Base-by-base conservation (phyloP, 306 rosid species). In the Gillenia trifoliata region DNA sequence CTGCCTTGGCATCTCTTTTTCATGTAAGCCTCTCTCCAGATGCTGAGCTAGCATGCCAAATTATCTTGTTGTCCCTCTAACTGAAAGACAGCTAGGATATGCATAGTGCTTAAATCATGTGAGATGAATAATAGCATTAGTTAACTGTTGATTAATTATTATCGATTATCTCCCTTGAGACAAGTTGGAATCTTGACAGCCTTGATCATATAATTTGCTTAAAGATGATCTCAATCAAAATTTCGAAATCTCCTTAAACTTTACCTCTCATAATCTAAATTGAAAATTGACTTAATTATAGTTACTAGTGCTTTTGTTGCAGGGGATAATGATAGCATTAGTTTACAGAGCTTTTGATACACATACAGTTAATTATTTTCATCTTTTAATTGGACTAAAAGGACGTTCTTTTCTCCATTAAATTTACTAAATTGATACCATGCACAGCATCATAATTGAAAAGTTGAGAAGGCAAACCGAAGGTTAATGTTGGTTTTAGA, bases 141-240 rank as follows among this genome's bases (percentile, higher is more conserved):
- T 59, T 34, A 23, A 47, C 30, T 19, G 70, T 29, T 52, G 52
- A 22, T 78, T 22, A 22, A 54, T 54, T 22, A 54, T n/a, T 62
- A 72, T 45, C 40, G 47, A 60, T 54, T 4, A 43, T 57, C 70
- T 54, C 38, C 30, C 66, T 69, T 22, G 52, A 23, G 75, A 80
- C 83, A 80, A 29, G 20, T 29, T 55, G 70, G 77, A 64, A 73
- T 81, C 79, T 50, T 63, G 64, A 67, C 78, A 72, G 68, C 67
- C 77, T 76, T 64, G 31, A 31, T 52, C 31, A 49, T 28, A 60
- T 68, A 38, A 63, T 45, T 2, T 62, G 22, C 68, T 68, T 22
- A 4, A 15, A 36, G 12, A 9, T 36, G 73, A 75, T 17, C 72
- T 26, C 22, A 52, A 49, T 75, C 62, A 6, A 31, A 11, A 23